Conservation (phyloP, 345 rosid genomes). For the Bruguiera gymnorhiza region DNA sequence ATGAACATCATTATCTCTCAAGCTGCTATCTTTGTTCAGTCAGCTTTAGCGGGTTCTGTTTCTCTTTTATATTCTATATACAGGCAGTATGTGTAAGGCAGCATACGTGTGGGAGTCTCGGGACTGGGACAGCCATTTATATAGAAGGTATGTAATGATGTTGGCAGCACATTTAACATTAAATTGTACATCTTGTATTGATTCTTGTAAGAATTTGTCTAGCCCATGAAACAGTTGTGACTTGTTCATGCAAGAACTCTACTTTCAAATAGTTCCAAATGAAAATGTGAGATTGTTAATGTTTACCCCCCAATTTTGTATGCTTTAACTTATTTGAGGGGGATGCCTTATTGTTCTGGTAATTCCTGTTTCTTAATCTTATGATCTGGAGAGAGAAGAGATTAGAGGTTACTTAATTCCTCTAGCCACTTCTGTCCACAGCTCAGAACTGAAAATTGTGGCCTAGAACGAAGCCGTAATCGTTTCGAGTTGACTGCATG, state of each 20-base stretch:
- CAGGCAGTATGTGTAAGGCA: neutral
- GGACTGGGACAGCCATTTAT: neutral
- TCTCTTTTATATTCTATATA: neutral
- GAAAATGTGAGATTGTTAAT: no score
- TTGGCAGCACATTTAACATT: neutral
- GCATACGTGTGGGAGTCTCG: no score
- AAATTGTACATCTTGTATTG: conserved; percentile 17
- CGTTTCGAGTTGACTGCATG: no score
- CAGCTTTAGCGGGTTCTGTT: neutral
- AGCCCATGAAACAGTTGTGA: neutral
- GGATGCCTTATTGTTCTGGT: no score
- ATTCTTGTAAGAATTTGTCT: conserved; percentile 11
- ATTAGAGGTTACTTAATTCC: no score
- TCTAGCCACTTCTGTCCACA: no score
- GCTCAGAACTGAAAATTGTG: no score
- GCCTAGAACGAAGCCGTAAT: no score
- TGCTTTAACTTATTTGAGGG: no score
- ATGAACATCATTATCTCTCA: neutral
- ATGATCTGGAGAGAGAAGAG: no score
- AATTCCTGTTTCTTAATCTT: no score
- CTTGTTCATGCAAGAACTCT: neutral
- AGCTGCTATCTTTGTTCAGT: neutral
- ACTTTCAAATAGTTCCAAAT: neutral
- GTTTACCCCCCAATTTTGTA: no score
- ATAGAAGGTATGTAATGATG: neutral